Conservation (phyloP, 805 yeast genomes). For the Candida odintsovae region DNA sequence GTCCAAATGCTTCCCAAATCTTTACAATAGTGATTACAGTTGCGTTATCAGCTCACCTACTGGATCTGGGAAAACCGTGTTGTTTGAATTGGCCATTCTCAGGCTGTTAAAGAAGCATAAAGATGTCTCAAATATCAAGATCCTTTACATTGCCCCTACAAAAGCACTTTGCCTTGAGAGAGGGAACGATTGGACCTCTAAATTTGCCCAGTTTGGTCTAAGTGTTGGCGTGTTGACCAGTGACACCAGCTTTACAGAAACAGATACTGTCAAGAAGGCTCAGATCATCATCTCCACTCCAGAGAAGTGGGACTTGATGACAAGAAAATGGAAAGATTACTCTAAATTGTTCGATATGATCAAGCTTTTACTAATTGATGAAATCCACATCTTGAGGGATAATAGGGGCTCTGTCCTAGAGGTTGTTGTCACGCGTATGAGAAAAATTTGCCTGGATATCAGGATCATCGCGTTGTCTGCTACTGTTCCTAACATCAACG, state of each 20-base stretch:
- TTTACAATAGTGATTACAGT: constrained; percentile 33
- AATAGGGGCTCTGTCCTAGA: constrained; percentile 45
- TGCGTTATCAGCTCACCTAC: constrained; percentile 51
- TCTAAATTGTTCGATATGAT: constrained; percentile 33
- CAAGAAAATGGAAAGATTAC: constrained; percentile 45
- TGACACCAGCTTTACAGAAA: constrained; percentile 41
- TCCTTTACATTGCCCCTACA: constrained; percentile 54
- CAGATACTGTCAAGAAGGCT: constrained; percentile 40
- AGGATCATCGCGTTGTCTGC: constrained; percentile 46
- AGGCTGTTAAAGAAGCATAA: constrained; percentile 27
- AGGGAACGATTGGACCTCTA: constrained; percentile 38
- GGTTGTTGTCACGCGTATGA: constrained; percentile 44
- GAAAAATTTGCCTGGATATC: constrained; percentile 28
- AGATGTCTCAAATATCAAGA: constrained; percentile 24
- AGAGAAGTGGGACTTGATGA: constrained; percentile 56
- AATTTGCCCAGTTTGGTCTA: constrained; percentile 33
- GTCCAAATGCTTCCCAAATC: constrained; percentile 32
- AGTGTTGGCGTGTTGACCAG: constrained; percentile 49
- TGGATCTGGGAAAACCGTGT: constrained; percentile 54
- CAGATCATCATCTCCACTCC: constrained; percentile 55
- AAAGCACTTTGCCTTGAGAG: constrained; percentile 52
- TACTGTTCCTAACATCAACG: constrained; percentile 46
- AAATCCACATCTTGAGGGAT: constrained; percentile 40
- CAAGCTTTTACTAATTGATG: constrained; percentile 42
- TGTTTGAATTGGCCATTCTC: constrained; percentile 48